These are phyloP conservation scores for Cladorrhinum samala DNA, from an alignment of 495 filamentous ascomycete genomes.

Conservation along the genomic window DNA sequence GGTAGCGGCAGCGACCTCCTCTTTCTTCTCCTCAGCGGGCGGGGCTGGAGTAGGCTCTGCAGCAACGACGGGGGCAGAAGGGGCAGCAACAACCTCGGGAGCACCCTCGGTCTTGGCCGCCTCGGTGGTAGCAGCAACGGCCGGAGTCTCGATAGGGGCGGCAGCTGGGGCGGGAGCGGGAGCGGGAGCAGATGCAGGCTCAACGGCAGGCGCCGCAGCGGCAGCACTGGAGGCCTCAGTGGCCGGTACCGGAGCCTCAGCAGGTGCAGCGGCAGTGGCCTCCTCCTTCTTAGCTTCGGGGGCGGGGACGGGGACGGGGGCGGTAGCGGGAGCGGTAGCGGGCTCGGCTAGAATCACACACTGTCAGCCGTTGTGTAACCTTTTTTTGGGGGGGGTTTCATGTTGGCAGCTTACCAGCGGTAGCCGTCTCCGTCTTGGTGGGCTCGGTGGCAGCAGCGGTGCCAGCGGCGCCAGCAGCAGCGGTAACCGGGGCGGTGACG, in stretches of 20 bases:
- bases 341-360: slow-evolving; percentile 3
- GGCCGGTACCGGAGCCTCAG: background rate
- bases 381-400: no score
- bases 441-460: slow-evolving; percentile 16
- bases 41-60: background rate
- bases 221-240: background rate
- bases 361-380: no score
- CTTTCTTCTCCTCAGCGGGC: background rate
- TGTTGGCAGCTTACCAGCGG: slow-evolving; percentile 10
- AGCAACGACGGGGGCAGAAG: background rate
- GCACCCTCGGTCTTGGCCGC: slow-evolving; percentile 1
- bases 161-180: slow-evolving; percentile 10
- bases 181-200: slow-evolving; percentile 1
- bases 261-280: slow-evolving; percentile 1
- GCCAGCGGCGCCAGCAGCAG: slow-evolving; percentile 3
- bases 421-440: slow-evolving; percentile 17
- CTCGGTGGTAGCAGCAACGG: slow-evolving; percentile 1
- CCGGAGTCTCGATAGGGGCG: slow-evolving; percentile 8
- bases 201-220: background rate
- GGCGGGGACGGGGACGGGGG: background rate
- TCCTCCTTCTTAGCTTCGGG: background rate
- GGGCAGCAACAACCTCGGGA: background rate
- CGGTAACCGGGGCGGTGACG: slow-evolving; percentile 7
- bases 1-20: slow-evolving; percentile 1
- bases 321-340: background rate